phyloP scores from a whole-genome alignment of 179 eudicot species.

The Silene noctiflora region DNA sequence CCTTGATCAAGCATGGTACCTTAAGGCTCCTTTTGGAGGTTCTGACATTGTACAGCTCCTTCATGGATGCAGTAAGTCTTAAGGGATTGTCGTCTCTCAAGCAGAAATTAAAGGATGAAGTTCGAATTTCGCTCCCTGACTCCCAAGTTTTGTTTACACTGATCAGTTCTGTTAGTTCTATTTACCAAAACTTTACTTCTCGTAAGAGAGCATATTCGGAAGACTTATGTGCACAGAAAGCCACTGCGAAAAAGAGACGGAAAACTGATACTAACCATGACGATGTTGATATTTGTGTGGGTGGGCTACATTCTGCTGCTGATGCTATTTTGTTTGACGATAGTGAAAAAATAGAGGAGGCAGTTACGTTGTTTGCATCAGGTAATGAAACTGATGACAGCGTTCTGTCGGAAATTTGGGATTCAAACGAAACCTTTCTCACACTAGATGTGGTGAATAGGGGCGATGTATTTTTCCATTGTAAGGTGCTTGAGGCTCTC shows the following conservation, averaged over 20 bases:
- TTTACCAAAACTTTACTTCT: constrained; percentile 39
- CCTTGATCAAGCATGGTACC: constrained; percentile 71
- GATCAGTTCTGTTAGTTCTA: constrained; percentile 52
- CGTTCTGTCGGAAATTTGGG: constrained; percentile 54
- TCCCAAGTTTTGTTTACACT: constrained; percentile 76
- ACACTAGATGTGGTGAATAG: constrained; percentile 29
- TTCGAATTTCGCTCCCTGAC: constrained; percentile 76
- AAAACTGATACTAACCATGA: constrained; percentile 40
- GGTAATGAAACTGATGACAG: constrained; percentile 32
- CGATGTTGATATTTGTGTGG: constrained; percentile 70
- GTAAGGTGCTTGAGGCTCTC: constrained; percentile 70
- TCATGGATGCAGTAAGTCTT: constrained; percentile 44
- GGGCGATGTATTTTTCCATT: constrained; percentile 54
- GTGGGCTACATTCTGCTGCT: constrained; percentile 47
- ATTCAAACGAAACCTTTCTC: constrained; percentile 34
- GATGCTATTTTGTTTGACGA: constrained; percentile 31
- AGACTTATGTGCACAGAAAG: constrained; percentile 23
- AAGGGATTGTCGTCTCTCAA: constrained; percentile 49
- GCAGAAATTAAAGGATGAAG: constrained; percentile 63
- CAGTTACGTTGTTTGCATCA: constrained; percentile 24
- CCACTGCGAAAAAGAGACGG: constrained; percentile 37
- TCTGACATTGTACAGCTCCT: constrained; percentile 53
- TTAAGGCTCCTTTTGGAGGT: constrained; percentile 75
- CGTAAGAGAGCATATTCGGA: constrained; percentile 50
- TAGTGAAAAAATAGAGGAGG: constrained; percentile 27